Base-by-base conservation (phyloP, 2,329 filamentous ascomycete species). In the Ceratocystis ficicola region DNA sequence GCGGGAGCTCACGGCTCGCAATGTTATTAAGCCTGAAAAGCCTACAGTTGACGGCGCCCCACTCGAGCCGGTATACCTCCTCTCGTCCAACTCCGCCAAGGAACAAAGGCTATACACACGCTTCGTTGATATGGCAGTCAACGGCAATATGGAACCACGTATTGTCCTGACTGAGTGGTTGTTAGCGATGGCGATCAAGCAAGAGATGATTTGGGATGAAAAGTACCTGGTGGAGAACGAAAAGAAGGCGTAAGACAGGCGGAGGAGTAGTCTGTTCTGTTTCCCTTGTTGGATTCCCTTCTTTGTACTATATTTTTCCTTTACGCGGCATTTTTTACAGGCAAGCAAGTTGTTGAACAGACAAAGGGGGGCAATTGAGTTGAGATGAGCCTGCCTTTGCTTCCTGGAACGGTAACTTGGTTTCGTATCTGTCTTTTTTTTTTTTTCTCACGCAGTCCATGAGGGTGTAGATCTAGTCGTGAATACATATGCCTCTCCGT, bases 161-260 rank as follows among this genome's bases (percentile, higher is more conserved):
- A 86, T 99, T 50, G 90, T 96, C 28, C 83, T 83, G 60, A 83
- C 88, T 2, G 92, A 99, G 73, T 99, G 94, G 94, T 75, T 99
- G 71, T 77, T 99, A 66, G 87, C 92, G 72, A 86, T 91, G 68
- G 90, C 90, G 3, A 93, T 99, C 89, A 85, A 84, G 71, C 94
- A 99, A 76, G 81, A 90, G 74, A 78, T 94, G 69, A 79, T 79
- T n/a, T 86, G 85, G 74, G 79, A 85, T 66, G 77, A 85, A 50
- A 82, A 80, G 70, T 90, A 89, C 72, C 73, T 85, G 62, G 77
- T 77, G 36, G 74, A 74, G 61, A 78, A 60, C 22, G 41, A 61
- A 60, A 12, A 41, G 67, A n/a, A 28, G 48, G 8, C n/a, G 61
- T n/a, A 22, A 62, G 22, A 36, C 1, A 25, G 57, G 46, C 50